These are phyloP conservation scores for Mycena indigotica DNA, from an alignment of 768 basidiomycete species.

Conservation along the genomic window DNA sequence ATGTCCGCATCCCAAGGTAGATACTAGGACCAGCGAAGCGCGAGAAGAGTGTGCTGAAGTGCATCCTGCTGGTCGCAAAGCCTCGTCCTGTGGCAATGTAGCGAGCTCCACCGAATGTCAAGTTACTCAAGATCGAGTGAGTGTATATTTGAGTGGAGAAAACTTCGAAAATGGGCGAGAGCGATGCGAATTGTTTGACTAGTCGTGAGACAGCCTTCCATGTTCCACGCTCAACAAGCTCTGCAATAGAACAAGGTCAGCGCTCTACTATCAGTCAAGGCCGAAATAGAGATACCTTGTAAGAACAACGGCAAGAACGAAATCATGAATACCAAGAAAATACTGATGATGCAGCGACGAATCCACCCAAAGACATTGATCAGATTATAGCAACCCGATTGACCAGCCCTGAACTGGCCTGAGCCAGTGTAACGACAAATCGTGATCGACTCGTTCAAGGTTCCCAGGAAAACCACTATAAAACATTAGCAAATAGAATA, in stretches of 20 bases:
- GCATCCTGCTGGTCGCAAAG: conserved; percentile 93
- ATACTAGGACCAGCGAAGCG: conserved; percentile 98
- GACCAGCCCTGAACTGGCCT: conserved; percentile 74
- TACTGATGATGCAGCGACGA: conserved; percentile 92
- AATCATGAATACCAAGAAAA: conserved; percentile 98
- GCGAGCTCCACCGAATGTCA: conserved; percentile 96
- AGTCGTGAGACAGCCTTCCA: conserved; percentile 89
- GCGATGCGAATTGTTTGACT: conserved; percentile 89
- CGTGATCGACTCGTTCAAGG: conserved; percentile 76
- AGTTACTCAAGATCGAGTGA: conserved; percentile 94
- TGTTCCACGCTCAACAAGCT: conserved; percentile 94
- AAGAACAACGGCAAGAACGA: conserved; percentile 93
- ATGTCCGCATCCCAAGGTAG: conserved; percentile 92
- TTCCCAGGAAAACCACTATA: conserved; percentile 92
- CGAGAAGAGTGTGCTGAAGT: conserved; percentile 94
- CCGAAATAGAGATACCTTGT: conserved; percentile 64
- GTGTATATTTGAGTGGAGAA: conserved; percentile 99
- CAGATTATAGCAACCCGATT: conserved; percentile 92
- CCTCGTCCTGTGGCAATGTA: conserved; percentile 99
- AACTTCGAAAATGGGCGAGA: conserved; percentile 95
- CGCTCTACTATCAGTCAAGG: conserved; percentile 25
- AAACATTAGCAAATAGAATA: conserved; percentile 15
- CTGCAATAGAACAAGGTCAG: conserved; percentile 48
- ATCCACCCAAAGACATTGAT: conserved; percentile 95
- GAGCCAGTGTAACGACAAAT: conserved; percentile 79